Conservation (phyloP, 1,139 yeast species). For the Pichia sp. region DNA sequence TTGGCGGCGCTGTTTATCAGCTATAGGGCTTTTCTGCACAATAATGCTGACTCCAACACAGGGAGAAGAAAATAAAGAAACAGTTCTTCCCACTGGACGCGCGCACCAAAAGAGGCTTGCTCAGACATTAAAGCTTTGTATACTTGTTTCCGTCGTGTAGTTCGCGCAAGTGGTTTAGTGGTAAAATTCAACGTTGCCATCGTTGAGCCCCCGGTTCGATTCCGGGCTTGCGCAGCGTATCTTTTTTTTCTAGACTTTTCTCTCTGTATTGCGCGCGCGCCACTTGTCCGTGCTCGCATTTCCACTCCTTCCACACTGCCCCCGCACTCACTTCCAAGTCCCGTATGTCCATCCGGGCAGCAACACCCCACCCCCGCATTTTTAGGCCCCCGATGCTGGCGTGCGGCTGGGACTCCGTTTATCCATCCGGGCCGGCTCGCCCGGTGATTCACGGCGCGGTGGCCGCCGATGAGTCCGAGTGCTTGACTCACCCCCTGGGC, state of each 20-base stretch:
- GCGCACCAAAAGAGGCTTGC: too few species aligned
- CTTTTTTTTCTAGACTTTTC: neutral
- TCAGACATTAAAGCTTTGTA: too few species aligned
- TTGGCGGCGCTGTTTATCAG: too few species aligned
- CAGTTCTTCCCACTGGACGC: too few species aligned
- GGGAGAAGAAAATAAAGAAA: too few species aligned
- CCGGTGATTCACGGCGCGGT: neutral
- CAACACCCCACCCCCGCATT: neutral
- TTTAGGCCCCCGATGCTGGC: neutral
- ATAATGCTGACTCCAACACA: too few species aligned
- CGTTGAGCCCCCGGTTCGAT: constrained; percentile 22
- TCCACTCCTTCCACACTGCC: neutral
- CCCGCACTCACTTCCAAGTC: neutral
- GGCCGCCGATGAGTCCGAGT: neutral
- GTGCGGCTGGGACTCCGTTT: constrained; percentile 2
- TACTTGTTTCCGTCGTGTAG: too few species aligned
- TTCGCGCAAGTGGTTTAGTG: constrained; percentile 20
- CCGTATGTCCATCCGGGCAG: neutral
- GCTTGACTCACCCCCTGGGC: neutral
- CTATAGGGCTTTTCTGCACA: too few species aligned
- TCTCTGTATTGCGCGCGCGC: too few species aligned
- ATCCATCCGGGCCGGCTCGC: neutral
- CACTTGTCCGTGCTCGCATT: neutral
- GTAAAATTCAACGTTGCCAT: constrained; percentile 21
- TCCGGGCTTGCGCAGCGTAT: constrained; percentile 16